Conservation (phyloP, 2,329 filamentous ascomycete species). For the Calonectria pauciramosa region DNA sequence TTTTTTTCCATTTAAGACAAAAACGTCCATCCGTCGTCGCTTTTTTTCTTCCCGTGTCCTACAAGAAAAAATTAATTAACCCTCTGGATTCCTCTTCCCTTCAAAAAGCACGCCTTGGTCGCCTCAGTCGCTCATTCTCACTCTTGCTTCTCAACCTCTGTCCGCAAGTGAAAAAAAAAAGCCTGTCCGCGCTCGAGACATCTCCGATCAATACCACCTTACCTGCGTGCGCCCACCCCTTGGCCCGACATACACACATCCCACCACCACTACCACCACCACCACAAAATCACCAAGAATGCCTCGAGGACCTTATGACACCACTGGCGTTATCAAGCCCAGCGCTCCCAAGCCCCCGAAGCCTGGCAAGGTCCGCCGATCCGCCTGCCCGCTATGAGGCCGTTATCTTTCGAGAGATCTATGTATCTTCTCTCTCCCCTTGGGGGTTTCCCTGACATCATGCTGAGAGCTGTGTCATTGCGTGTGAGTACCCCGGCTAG, state of each 20-base stretch:
- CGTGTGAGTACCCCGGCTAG: conserved; percentile 29
- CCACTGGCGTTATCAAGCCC: conserved; percentile 54
- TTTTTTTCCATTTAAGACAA: conserved; percentile 24
- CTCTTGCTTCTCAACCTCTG: not conserved
- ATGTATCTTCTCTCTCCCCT: not conserved
- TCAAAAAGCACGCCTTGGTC: conserved; percentile 1
- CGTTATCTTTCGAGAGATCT: conserved; percentile 7
- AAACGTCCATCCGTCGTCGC: conserved; percentile 18
- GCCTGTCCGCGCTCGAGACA: not conserved
- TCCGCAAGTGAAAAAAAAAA: not conserved
- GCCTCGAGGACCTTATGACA: conserved; percentile 55
- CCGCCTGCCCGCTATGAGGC: conserved; percentile 31
- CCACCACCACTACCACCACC: conserved; percentile 6
- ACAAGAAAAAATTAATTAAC: conserved; percentile 16
- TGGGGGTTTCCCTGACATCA: conserved; percentile 24
- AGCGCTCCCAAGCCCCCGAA: conserved; percentile 53
- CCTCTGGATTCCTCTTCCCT: not conserved
- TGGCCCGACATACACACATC: conserved; percentile 15
- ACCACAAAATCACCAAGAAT: conserved; percentile 39
- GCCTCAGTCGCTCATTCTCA: conserved; percentile 21
- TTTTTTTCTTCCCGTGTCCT: conserved; percentile 23
- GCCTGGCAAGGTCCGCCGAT: conserved; percentile 40
- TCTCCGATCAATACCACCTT: conserved; percentile 7
- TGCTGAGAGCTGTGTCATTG: conserved; percentile 32
- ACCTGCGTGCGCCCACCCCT: conserved; percentile 10